Evolutionary conservation across 23 red algal genomes (phyloP).

Genomic region (Gracilariopsis chorda): DNA sequence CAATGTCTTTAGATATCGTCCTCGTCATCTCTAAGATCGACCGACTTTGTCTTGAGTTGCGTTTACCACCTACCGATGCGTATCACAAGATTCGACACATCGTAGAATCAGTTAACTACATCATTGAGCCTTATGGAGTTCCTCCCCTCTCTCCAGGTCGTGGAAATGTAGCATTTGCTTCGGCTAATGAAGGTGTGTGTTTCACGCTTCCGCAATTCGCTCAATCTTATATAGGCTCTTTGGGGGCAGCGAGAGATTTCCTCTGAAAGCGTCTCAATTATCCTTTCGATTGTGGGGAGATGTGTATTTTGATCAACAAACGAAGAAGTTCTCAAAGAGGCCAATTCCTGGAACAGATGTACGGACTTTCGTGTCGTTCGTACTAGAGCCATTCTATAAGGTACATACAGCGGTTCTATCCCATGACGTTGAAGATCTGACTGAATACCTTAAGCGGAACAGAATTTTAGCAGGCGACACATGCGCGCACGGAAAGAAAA

Average conservation of each 20-base stretch:
- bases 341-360: not conserved
- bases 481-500: not conserved
- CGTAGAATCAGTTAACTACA: conserved; percentile 69
- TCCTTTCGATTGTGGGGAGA: conserved; percentile 83
- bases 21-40: conserved; percentile 94
- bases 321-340: conserved; percentile 46
- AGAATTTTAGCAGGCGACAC: not conserved
- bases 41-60: conserved; percentile 83
- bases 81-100: conserved; percentile 92
- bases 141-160: conserved; percentile 12
- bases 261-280: conserved; percentile 52
- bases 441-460: conserved; percentile 52
- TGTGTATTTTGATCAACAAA: conserved; percentile 66
- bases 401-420: conserved; percentile 74
- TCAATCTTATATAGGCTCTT: conserved; percentile 27
- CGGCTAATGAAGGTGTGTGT: conserved; percentile 58
- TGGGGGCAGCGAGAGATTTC: not conserved
- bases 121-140: conserved; percentile 38
- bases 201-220: conserved; percentile 81
- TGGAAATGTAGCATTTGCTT: conserved; percentile 85
- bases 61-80: conserved; percentile 79
- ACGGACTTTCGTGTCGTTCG: conserved; percentile 83
- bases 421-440: conserved; percentile 62
- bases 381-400: conserved; percentile 97
- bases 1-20: conserved; percentile 62